A percentile compares a stretch with the other conserved stretches of the same genome.
These are phyloP conservation scores for Solidago caesia DNA, from an alignment of 129 eudicot species.

Conservation along the genomic window DNA sequence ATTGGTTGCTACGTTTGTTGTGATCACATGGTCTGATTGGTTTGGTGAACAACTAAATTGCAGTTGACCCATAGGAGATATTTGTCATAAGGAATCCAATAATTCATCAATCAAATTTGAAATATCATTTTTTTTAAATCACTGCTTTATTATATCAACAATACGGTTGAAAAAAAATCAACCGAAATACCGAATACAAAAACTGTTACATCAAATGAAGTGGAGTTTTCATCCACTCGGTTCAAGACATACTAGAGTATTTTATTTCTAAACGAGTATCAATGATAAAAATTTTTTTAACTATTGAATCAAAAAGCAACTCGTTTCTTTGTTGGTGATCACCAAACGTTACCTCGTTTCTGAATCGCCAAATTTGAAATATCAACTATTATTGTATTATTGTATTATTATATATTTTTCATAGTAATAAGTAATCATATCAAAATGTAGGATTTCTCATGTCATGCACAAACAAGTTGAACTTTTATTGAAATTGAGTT, in stretches of 20 bases:
- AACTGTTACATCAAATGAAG: no score
- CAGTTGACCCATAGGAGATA: constrained; percentile 17
- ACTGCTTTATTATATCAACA: no score
- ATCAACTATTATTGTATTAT: background rate
- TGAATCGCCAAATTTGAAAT: background rate
- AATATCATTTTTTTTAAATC: background rate
- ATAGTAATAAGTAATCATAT: no score
- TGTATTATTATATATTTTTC: background rate
- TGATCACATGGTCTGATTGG: constrained; percentile 28
- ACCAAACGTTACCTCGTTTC: no score
- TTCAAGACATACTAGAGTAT: no score
- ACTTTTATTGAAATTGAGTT: background rate
- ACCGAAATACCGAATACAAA: no score
- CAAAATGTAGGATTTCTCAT: background rate
- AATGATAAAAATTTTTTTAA: no score
- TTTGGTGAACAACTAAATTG: constrained; percentile 34
- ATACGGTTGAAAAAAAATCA: no score
- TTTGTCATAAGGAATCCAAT: constrained; percentile 1
- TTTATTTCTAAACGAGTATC: no score
- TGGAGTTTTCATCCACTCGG: no score
- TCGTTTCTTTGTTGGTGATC: no score
- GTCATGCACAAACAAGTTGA: background rate
- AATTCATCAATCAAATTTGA: background rate
- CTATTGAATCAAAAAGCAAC: no score
- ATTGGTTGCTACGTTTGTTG: constrained; percentile 9